Base-by-base conservation (phyloP, 768 basidiomycete species). In the Lactifluus hygrophoroides region DNA sequence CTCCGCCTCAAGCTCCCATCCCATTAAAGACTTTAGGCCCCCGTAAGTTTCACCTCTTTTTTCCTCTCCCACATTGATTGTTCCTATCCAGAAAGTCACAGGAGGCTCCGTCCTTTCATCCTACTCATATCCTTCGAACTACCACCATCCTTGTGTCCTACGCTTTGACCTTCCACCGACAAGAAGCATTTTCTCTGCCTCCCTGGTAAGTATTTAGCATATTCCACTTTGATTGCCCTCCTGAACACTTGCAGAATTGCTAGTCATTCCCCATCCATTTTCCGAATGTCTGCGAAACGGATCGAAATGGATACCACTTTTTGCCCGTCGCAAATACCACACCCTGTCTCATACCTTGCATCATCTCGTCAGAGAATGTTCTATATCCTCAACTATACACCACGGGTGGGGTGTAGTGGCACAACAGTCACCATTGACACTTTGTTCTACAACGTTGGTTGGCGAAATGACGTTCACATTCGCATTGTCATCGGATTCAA, bases 401-500 rank as follows among this genome's bases (percentile, higher is more conserved):
- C 87, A 9, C 69, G 75, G 19, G 79, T 85, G 67, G 90, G 89
- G 57, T 77, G 78, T 61, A 71, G 76, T 21, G 85, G 84, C 56
- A 77, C 80, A 0, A 81, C 78, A 50, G 80, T 93, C 67, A 76
- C 80, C 35, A 82, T 87, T 62, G 76, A 79, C 63, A 79, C 85
- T 55, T 78, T 81, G 64, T 84, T 86, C 70, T 74, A 74, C 64
- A 76, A 75, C 60, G 49, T 74, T 14, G 71, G 71, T 30, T 74
- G 77, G 10, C 79, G 81, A 54, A 70, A 76, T 6, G 71, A 70
- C 55, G 77, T 87, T 37, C 83, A 78, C 58, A 80, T 91, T 23
- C 82, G 90, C 51, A 81, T 93, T 62, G 82, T 91, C 64, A 76
- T 93, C 62, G 90, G 85, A 30, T 70, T 75, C 58, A 82, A 79